A percentile compares a stretch with the other conserved stretches of the same genome.
phyloP scores from a whole-genome alignment of 257 asterid species.

The Prunella vulgaris region DNA sequence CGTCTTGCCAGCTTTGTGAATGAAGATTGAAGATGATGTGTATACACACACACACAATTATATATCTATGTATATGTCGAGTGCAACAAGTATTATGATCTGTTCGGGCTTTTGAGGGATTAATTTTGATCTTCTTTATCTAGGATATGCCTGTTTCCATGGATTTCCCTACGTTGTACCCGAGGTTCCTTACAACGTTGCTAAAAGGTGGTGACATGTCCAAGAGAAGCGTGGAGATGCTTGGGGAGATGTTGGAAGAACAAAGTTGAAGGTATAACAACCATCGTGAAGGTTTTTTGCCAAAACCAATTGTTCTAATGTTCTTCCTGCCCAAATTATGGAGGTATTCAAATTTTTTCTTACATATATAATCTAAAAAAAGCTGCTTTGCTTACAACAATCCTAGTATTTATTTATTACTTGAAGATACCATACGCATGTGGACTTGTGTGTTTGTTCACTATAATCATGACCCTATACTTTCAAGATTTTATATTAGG shows the following conservation, averaged over 20 bases:
- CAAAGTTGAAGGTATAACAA: constrained; percentile 42
- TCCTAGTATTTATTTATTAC: background rate
- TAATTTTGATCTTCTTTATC: constrained; percentile 15
- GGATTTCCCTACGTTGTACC: constrained; percentile 56
- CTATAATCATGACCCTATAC: background rate
- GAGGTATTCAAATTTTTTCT: constrained; percentile 26
- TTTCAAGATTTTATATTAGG: background rate
- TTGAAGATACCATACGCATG: background rate
- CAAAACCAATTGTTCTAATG: background rate
- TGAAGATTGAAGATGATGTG: constrained; percentile 13
- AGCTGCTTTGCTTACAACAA: background rate
- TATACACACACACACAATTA: background rate
- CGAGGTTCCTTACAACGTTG: constrained; percentile 79
- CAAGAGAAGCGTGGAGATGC: constrained; percentile 77
- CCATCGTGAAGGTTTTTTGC: constrained; percentile 16
- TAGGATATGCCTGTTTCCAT: constrained; percentile 61
- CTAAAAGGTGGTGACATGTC: constrained; percentile 77
- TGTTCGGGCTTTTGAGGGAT: background rate
- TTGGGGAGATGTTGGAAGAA: constrained; percentile 91
- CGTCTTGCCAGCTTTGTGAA: background rate
- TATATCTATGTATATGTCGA: background rate
- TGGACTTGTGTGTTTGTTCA: background rate
- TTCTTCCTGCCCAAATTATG: background rate
- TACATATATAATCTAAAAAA: background rate
- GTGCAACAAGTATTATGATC: constrained; percentile 6